phyloP scores from a whole-genome alignment of 2,329 filamentous ascomycete species.

The Acephala macrosclerotiorum region DNA sequence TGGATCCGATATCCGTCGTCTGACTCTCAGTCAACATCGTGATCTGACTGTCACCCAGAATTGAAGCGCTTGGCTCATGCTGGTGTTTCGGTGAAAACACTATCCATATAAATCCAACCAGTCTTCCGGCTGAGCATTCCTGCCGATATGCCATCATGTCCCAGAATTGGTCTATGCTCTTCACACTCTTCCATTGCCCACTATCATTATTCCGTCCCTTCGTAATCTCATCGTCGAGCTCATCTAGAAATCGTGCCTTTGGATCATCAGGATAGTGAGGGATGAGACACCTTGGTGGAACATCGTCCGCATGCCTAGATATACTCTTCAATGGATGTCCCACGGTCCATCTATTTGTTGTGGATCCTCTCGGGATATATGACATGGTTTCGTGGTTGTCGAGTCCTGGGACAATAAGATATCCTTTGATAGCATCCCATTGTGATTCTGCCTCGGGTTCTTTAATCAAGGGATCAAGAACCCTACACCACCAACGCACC shows the following conservation, averaged over 20 bases:
- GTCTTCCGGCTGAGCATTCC: conserved; percentile 89
- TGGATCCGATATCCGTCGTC: conserved; percentile 17
- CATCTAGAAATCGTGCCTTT: conserved; percentile 87
- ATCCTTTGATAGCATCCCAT: conserved; percentile 69
- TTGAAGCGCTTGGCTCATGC: conserved; percentile 20
- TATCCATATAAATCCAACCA: conserved; percentile 96
- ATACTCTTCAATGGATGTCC: conserved; percentile 73
- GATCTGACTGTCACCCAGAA: conserved; percentile 32
- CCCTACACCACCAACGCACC: conserved; percentile 95
- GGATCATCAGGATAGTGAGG: conserved; percentile 95
- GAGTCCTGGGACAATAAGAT: conserved; percentile 86
- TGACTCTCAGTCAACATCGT: conserved; percentile 26
- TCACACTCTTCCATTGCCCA: conserved; percentile 84
- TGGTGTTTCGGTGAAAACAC: conserved; percentile 62
- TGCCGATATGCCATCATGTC: conserved; percentile 97
- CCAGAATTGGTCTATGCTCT: conserved; percentile 92
- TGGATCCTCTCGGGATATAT: conserved; percentile 69
- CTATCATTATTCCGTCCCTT: conserved; percentile 62
- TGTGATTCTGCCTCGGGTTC: conserved; percentile 24
- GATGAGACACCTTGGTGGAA: conserved; percentile 83
- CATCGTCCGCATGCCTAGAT: conserved; percentile 67
- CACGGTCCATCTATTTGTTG: conserved; percentile 63
- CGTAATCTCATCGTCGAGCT: conserved; percentile 84
- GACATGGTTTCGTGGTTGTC: conserved; percentile 82
- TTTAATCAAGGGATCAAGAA: conserved; percentile 75